These are phyloP conservation scores for Saxophila tyrrhenica DNA, from an alignment of 495 filamentous ascomycete species.

Conservation along the genomic window DNA sequence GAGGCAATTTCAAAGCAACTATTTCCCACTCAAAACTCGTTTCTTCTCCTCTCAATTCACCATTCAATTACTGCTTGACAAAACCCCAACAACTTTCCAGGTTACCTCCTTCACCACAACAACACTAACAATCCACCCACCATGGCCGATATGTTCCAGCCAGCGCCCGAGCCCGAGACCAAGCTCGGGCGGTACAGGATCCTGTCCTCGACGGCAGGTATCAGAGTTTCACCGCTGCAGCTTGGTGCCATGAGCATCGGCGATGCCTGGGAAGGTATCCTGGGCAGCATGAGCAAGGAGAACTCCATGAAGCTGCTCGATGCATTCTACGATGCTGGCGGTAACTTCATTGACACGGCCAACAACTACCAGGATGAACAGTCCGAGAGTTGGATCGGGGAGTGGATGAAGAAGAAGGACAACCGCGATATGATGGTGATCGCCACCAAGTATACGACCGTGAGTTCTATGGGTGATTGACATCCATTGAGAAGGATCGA, in stretches of 20 bases:
- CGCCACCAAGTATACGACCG: constrained; percentile 54
- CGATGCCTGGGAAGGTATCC: constrained; percentile 35
- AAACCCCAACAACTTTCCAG: too few relatives aligned
- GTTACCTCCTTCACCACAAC: not conserved
- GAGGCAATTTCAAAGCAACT: too few relatives aligned
- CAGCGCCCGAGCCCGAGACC: constrained; percentile 40
- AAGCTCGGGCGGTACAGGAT: constrained; percentile 49
- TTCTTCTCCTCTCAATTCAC: too few relatives aligned
- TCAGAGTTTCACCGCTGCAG: constrained; percentile 45
- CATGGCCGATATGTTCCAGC: constrained; percentile 11
- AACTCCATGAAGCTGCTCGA: constrained; percentile 55
- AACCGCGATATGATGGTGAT: constrained; percentile 54
- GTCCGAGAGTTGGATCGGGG: constrained; percentile 63
- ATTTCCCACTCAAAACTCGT: too few relatives aligned
- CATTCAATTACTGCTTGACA: too few relatives aligned
- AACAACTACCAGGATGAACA: constrained; percentile 52
- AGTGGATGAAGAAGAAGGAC: constrained; percentile 53
- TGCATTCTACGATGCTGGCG: constrained; percentile 50
- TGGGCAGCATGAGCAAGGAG: constrained; percentile 52
- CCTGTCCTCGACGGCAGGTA: constrained; percentile 46
- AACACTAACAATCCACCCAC: not conserved
- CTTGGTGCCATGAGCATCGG: constrained; percentile 57
- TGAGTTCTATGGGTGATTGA: not conserved
- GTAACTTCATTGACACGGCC: constrained; percentile 68
- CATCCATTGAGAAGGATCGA: too few relatives aligned